A percentile compares a stretch with the other conserved stretches of the same genome.
Evolutionary conservation across 1,139 yeast species (phyloP).

Genomic region (Yamadazyma pseudoaaseri): DNA sequence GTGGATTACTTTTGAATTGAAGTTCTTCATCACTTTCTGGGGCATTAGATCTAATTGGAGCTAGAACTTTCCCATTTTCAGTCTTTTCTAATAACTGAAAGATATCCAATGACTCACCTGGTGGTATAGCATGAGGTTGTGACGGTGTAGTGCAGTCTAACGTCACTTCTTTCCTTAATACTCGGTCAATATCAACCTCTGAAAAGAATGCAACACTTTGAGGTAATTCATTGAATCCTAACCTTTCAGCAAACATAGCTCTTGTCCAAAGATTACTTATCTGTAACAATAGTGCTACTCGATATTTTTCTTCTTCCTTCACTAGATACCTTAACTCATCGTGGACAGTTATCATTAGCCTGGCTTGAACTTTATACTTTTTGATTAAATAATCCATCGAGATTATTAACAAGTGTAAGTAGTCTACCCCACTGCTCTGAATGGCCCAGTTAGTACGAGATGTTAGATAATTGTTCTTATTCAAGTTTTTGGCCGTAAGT

Average conservation of each 20-base stretch:
- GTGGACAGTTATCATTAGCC: slow-evolving; percentile 87
- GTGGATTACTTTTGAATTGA: slow-evolving; percentile 21
- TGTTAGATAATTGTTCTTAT: slow-evolving; percentile 69
- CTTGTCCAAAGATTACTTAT: slow-evolving; percentile 94
- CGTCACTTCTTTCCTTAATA: slow-evolving; percentile 84
- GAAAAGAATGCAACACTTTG: slow-evolving; percentile 96
- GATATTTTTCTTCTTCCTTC: slow-evolving; percentile 67
- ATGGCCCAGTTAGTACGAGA: slow-evolving; percentile 97
- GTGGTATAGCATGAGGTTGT: slow-evolving; percentile 65
- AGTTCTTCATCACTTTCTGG: slow-evolving; percentile 12
- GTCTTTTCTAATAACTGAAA: slow-evolving; percentile 38
- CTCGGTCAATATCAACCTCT: slow-evolving; percentile 86
- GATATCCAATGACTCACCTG: slow-evolving; percentile 78
- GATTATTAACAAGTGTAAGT: slow-evolving; percentile 77
- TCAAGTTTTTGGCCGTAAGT: slow-evolving; percentile 62
- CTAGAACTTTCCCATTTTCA: slow-evolving; percentile 20
- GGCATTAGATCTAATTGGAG: slow-evolving; percentile 4
- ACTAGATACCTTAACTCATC: slow-evolving; percentile 89
- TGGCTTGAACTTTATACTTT: slow-evolving; percentile 67
- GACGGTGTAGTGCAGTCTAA: slow-evolving; percentile 92
- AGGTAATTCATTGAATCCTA: slow-evolving; percentile 88
- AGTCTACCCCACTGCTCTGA: slow-evolving; percentile 97
- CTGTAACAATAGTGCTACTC: slow-evolving; percentile 81
- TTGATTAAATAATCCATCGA: slow-evolving; percentile 83
- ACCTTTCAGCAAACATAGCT: slow-evolving; percentile 89